phyloP scores from a whole-genome alignment of 164 flowering plant species.

The Kingdonia uniflora region DNA sequence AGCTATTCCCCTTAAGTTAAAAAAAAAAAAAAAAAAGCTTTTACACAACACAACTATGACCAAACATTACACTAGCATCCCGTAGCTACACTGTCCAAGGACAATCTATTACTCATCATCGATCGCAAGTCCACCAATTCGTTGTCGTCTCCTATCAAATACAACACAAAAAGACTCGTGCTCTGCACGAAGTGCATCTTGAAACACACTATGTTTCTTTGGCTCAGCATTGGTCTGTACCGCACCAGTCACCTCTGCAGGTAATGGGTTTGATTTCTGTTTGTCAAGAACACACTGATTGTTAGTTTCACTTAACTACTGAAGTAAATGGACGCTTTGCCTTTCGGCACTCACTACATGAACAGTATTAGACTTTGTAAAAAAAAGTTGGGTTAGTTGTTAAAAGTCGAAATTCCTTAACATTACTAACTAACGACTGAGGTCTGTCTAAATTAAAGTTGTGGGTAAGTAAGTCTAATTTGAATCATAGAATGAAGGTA shows the following conservation, averaged over 20 bases:
- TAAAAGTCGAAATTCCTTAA: neutral
- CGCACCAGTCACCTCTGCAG: conserved; percentile 29
- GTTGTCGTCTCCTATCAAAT: conserved; percentile 71
- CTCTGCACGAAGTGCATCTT: conserved; percentile 77
- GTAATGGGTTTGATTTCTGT: conserved; percentile 83
- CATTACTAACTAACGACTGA: too few species aligned
- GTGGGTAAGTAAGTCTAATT: neutral
- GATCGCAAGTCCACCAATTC: conserved; percentile 44
- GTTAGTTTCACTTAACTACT: neutral
- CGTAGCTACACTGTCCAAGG: too few species aligned
- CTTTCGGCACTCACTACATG: too few species aligned
- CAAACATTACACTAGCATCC: too few species aligned
- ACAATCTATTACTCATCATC: conserved; percentile 43
- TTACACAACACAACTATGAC: too few species aligned
- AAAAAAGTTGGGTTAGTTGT: neutral
- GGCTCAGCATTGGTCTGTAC: conserved; percentile 16
- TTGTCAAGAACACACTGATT: neutral
- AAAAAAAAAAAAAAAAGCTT: too few species aligned
- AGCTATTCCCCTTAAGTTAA: too few species aligned
- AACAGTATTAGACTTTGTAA: neutral
- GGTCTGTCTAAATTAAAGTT: too few species aligned
- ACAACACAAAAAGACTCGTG: conserved; percentile 74
- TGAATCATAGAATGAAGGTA: neutral
- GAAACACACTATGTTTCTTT: conserved; percentile 41
- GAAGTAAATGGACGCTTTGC: neutral